Evolutionary conservation across 2,329 filamentous ascomycete species (phyloP), one percentile per base, ranked within the genome.

Genomic region (Talaromyces pinophilus): DNA sequence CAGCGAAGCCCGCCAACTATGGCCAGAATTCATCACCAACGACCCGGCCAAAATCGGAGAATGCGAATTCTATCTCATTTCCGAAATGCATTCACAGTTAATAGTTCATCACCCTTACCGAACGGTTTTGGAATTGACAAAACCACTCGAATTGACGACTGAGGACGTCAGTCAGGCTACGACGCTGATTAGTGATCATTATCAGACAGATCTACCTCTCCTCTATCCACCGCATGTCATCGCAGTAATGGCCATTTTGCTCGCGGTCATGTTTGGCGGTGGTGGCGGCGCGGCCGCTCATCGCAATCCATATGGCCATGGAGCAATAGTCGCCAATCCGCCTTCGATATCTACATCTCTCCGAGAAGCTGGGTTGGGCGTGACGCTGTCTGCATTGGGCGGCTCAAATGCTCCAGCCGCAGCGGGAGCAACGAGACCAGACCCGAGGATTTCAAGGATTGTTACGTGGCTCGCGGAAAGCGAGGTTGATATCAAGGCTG

Each of bases 41-140:
- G 93, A 97, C 77, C 90, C 91, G 8, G 88, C 91, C 64, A 92
- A 92, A 73, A 86, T 97, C 46, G 93, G 93, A 72, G 93, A 97
- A 82, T 96, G 92, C 85, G 93, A 97, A 77, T 97, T 97, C 80
- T 91, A 87, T 67, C 84, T 97, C 65, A 97, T 97, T 72, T 93
- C 91, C 30, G 93, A 96, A 75, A 91, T 97, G 87, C 90, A 87
- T 78, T 93, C 92, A 4, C 92, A 96, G 72, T 86, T 97, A 71
- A 96, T 97, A 75, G 83, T 96, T 19, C 92, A 96, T 78, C 92
- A 97, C 74, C 93, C 93, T 0, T 97, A 97, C 79, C 91, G 92
- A 63, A 92, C 90, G 48, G 82, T 97, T 35, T 86, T 86, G 4
- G 88, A 89, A 52, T 82, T 96, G 52, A 88, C 92, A 70, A 81